phyloP scores from a whole-genome alignment of 257 asterid species.

The Ajuga chamaepitys region DNA sequence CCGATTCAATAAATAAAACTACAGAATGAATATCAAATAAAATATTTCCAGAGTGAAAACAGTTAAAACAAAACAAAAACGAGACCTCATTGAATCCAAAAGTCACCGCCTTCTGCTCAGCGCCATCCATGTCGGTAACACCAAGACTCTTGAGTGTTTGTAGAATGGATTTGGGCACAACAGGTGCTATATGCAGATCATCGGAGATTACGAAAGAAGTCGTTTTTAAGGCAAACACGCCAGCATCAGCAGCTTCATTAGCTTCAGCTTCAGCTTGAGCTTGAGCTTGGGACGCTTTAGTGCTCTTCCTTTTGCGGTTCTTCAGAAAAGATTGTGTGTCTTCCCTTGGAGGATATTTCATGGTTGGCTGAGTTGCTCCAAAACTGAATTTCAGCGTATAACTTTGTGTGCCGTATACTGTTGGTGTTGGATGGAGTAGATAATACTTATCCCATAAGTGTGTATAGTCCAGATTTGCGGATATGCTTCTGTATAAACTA shows the following conservation, averaged over 20 bases:
- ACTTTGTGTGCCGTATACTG: neutral
- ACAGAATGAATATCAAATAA: neutral
- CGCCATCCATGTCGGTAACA: neutral
- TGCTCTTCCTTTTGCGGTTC: no score
- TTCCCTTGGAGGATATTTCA: no score
- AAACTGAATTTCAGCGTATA: constrained; percentile 10
- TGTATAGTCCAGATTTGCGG: neutral
- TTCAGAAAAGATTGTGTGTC: no score
- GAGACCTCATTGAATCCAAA: constrained; percentile 1
- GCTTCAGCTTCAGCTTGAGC: neutral
- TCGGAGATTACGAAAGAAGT: no score
- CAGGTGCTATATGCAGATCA: neutral
- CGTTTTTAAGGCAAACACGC: neutral
- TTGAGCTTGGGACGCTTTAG: neutral
- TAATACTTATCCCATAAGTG: neutral
- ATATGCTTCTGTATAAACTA: neutral
- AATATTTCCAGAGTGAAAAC: neutral
- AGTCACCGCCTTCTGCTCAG: neutral
- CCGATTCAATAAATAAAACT: neutral
- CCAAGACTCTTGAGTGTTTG: neutral
- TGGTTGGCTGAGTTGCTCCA: neutral
- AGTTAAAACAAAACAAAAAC: no score
- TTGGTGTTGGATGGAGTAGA: constrained; percentile 24
- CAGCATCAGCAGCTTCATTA: neutral
- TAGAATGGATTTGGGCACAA: neutral